These are phyloP conservation scores for Chlamydomonas eustigma DNA, from an alignment of 139 green algal genomes.

Conservation along the genomic window DNA sequence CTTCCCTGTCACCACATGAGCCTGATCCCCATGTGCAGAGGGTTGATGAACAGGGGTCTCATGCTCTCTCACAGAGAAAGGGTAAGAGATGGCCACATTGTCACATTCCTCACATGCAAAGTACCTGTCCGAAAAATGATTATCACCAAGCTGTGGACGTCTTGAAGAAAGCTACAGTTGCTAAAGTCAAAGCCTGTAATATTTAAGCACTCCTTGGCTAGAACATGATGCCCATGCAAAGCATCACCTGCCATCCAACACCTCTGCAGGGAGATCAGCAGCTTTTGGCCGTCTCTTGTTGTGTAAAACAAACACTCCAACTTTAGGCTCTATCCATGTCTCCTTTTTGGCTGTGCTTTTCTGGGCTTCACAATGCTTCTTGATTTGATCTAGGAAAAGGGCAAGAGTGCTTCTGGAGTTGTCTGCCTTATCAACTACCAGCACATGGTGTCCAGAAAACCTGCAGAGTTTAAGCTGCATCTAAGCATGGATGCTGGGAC, in stretches of 20 bases:
- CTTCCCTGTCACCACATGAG: not conserved
- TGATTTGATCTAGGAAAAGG: slow-evolving; percentile 3
- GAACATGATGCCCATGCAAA: no score
- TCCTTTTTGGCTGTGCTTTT: not conserved
- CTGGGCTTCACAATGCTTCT: slow-evolving; percentile 4
- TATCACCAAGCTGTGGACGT: no score
- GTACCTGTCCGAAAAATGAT: slow-evolving; percentile 12
- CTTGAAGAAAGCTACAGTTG: no score
- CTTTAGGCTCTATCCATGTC: not conserved
- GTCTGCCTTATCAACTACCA: slow-evolving; percentile 24
- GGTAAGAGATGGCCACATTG: slow-evolving; percentile 22
- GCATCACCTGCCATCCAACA: slow-evolving; percentile 15
- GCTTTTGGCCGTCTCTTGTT: slow-evolving; percentile 23
- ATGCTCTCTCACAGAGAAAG: not conserved
- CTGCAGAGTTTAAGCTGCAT: not conserved
- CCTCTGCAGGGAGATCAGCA: slow-evolving; percentile 11
- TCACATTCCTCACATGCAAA: slow-evolving; percentile 19
- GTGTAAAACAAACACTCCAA: slow-evolving; percentile 28
- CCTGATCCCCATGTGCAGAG: slow-evolving; percentile 10
- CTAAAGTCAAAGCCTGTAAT: no score
- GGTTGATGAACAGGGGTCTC: not conserved
- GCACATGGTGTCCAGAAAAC: slow-evolving; percentile 16
- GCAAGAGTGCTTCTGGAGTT: slow-evolving; percentile 13
- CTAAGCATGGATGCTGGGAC: not conserved
- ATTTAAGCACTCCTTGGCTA: no score